Evolutionary conservation across 2,329 filamentous ascomycete species (phyloP).

Genomic region (Epichloe elymi): DNA sequence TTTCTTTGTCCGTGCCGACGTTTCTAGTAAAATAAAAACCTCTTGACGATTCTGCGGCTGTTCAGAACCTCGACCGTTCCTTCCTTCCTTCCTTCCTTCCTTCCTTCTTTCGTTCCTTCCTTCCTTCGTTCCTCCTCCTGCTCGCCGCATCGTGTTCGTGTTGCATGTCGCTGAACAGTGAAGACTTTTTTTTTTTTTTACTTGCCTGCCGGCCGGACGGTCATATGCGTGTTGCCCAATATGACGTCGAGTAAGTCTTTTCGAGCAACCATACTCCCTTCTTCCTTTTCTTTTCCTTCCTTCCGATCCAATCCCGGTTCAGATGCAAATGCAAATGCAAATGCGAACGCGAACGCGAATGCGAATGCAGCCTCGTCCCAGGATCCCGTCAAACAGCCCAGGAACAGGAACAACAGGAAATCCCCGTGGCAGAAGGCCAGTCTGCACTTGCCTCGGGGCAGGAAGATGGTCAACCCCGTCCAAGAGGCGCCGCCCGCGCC

Average conservation of each 20-base stretch:
- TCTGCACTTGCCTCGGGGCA: constrained; percentile 5
- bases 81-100: not conserved
- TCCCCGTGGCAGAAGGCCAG: constrained; percentile 13
- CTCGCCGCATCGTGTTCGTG: constrained; percentile 4
- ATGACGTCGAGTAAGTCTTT: constrained; percentile 35
- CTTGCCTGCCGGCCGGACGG: constrained; percentile 11
- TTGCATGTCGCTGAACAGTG: constrained; percentile 12
- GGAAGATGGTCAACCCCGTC: constrained; percentile 6
- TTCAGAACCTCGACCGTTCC: not conserved
- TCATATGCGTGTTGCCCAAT: constrained; percentile 21
- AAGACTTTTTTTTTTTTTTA: too few species aligned
- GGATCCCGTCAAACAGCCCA: not conserved
- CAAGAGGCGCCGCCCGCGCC: constrained; percentile 10
- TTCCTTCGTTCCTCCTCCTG: constrained; percentile 9
- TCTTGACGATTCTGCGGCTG: not conserved
- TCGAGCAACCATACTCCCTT: constrained; percentile 23
- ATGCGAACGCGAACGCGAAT: constrained; percentile 8
- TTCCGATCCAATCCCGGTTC: constrained; percentile 18
- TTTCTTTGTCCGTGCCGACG: too few species aligned
- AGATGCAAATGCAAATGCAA: not conserved
- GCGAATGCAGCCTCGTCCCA: not conserved
- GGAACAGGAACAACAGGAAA: constrained; percentile 4
- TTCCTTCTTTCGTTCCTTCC: not conserved
- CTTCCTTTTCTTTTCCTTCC: constrained; percentile 23
- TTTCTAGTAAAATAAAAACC: too few species aligned